Percentiles rank a stretch among this genome's conserved stretches.
Conservation (phyloP, 108 stramenopile species). For the Pseudonitzschia delicatissima region DNA sequence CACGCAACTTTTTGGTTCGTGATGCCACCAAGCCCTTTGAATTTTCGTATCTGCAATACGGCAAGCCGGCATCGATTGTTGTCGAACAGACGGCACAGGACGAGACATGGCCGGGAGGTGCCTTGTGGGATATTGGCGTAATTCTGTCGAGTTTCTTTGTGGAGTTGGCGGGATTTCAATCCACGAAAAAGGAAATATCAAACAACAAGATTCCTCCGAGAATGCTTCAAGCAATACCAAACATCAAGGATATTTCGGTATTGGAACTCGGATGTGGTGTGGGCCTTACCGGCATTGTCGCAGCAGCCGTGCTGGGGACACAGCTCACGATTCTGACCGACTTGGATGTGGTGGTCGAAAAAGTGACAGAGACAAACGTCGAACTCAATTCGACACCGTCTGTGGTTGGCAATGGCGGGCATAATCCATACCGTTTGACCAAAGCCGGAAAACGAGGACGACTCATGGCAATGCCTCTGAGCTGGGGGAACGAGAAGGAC, state of each 20-base stretch:
- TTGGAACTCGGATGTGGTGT: slow-evolving; percentile 53
- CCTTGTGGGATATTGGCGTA: slow-evolving; percentile 54
- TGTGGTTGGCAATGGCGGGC: slow-evolving; percentile 8
- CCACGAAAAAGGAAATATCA: slow-evolving; percentile 7
- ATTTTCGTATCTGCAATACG: slow-evolving; percentile 35
- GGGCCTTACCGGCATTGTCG: slow-evolving; percentile 48
- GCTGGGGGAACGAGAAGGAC: slow-evolving; percentile 46
- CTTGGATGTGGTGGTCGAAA: slow-evolving; percentile 46
- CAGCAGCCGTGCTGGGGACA: slow-evolving; percentile 38
- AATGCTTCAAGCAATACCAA: slow-evolving; percentile 20
- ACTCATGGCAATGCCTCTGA: slow-evolving; percentile 38
- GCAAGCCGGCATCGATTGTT: slow-evolving; percentile 28
- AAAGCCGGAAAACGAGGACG: slow-evolving; percentile 37
- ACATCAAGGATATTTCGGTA: slow-evolving; percentile 24
- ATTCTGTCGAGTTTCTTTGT: slow-evolving; percentile 44
- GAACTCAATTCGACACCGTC: slow-evolving; percentile 27
- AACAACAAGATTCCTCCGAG: slow-evolving; percentile 18
- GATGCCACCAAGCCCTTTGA: slow-evolving; percentile 46
- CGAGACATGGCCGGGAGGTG: slow-evolving; percentile 57
- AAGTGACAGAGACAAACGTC: slow-evolving; percentile 39
- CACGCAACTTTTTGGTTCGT: slow-evolving; percentile 39
- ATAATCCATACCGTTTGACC: slow-evolving; percentile 25
- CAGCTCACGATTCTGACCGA: slow-evolving; percentile 44
- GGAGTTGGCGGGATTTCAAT: slow-evolving; percentile 19
- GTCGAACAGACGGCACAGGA: slow-evolving; percentile 48